Evolutionary conservation across 164 flowering plant species (phyloP), one percentile per base, ranked within the genome.

Genomic region (Dillenia turbinata): DNA sequence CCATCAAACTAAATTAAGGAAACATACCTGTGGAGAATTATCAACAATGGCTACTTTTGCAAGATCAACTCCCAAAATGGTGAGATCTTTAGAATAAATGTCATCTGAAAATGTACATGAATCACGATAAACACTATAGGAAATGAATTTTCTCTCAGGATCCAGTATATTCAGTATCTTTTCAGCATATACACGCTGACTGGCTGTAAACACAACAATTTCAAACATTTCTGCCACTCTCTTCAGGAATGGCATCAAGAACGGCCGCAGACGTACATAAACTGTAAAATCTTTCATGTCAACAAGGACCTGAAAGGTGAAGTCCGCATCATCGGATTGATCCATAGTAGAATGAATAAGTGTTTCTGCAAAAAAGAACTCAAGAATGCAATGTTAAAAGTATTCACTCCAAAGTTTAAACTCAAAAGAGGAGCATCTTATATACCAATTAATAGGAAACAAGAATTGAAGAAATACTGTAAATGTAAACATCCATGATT

Each of bases 201-300:
- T 56, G 9, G 71, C 71, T 9, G 71, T 68, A 11, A 68, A 68
- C 1, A 68, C 49, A 16, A 62, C 45, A 12, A 68, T 52, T 10
- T 68, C 66, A 56, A 68, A 68, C 65, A 68, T 68, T 17, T 51
- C 66, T 8, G 71, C 71, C 12, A 61, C 71, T 55, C 48, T 57
- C 64, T 68, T 61, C 62, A 68, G 24, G 59, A 68, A 61, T 17
- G 48, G 56, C 44, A 16, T 51, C 15, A 68, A 57, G 57, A 40
- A 56, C 1, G 71, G 71, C 49, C 71, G 56, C 46, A 50, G 66
- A 0, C 64, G 52, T 8, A 68, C 71, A 56, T 68, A 68, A 12
- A 68, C 65, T 8, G 65, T 53, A 5, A 52, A 17, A n/a, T 16
- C 58, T 62, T 62, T n/a, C 50, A 45, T 62, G 49, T 24, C 54